Conservation (phyloP, 371 early-diverging fungal species). For the Entomophthora muscae region DNA sequence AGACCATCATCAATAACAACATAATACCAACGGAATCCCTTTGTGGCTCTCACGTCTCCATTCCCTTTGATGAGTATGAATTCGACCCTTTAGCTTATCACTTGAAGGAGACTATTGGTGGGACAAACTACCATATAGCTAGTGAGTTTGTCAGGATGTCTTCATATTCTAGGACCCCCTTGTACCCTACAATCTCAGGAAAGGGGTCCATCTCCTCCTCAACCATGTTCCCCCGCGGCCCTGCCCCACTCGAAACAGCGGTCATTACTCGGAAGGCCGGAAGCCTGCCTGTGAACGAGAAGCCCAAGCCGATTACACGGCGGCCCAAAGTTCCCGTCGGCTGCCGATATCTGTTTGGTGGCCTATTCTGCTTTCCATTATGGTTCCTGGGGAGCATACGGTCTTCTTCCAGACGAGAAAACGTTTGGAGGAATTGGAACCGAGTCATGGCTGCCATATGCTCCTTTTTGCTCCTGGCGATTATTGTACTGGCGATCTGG, state of each 20-base stretch:
- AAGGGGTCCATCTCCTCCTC: not conserved
- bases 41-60: not conserved
- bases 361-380: not conserved
- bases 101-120: not conserved
- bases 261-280: not conserved
- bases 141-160: not conserved
- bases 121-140: not conserved
- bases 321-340: not conserved
- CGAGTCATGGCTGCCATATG: not conserved
- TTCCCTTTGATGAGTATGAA: not conserved
- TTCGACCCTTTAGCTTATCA: not conserved
- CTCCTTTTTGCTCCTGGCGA: not conserved
- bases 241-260: not conserved
- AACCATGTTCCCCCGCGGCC: not conserved
- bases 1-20: not conserved
- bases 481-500: not conserved
- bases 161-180: not conserved
- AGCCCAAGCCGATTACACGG: not conserved
- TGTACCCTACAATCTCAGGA: not conserved
- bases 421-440: not conserved
- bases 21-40: not conserved
- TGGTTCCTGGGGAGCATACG: not conserved
- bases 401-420: not conserved
- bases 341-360: not conserved
- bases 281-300: not conserved